Percentiles rank a stretch among this genome's conserved stretches.
Evolutionary conservation across 441 rosid species (phyloP).

Genomic region (Macaranga tanarius): DNA sequence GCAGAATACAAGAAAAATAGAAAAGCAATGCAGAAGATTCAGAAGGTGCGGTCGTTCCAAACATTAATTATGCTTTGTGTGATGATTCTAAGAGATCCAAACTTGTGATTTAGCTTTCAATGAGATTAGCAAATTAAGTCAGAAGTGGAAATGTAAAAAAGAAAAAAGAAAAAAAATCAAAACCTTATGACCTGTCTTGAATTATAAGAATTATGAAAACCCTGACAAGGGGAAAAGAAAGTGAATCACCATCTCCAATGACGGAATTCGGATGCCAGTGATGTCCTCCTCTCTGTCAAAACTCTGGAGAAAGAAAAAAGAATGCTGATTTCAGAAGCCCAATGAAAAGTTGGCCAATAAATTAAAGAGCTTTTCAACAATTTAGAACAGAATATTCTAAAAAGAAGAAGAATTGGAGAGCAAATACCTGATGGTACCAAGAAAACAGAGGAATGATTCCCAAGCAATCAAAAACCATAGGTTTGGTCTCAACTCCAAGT

Average conservation of each 20-base stretch:
- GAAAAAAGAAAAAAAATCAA: background rate
- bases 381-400: background rate
- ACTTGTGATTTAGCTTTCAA: background rate
- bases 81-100: conserved; percentile 4
- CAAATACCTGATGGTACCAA: conserved; percentile 69
- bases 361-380: too few relatives aligned
- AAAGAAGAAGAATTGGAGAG: conserved; percentile 11
- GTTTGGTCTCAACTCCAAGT: conserved; percentile 56
- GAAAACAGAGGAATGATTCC: conserved; percentile 66
- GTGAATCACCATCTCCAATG: conserved; percentile 69
- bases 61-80: background rate
- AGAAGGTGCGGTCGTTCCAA: background rate
- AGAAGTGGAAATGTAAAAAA: background rate
- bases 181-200: background rate
- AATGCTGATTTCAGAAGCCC: too few relatives aligned
- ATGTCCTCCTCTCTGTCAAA: conserved; percentile 61
- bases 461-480: conserved; percentile 38
- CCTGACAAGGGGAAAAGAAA: conserved; percentile 49
- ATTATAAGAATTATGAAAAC: background rate
- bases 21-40: background rate
- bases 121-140: background rate
- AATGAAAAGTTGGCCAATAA: too few relatives aligned
- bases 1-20: background rate
- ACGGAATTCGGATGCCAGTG: conserved; percentile 43
- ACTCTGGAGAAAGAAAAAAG: conserved; percentile 34